Evolutionary conservation across 2,329 filamentous ascomycete genomes (phyloP), one percentile per base, ranked within the genome.

Genomic region (Sarocladiaceae sp.): DNA sequence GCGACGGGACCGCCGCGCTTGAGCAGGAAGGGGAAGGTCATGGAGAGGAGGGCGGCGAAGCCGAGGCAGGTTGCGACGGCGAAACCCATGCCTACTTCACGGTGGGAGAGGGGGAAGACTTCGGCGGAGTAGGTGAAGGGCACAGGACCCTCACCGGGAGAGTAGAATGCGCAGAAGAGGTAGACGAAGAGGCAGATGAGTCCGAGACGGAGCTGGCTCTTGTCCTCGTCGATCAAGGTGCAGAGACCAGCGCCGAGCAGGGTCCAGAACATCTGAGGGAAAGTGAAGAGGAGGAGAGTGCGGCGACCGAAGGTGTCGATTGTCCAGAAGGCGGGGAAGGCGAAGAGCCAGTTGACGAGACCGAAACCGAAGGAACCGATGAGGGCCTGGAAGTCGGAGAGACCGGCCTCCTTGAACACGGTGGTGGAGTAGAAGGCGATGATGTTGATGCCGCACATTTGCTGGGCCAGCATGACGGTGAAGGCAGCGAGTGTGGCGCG

Each of bases 391-490:
- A 78, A 79, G 2, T 75, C 68, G 36, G 55, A 64, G 49, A 82
- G 78, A 15, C 82, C 82, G 5, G 84, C 79, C 2, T 85, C 66
- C 36, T 67, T 60, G 64, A 83, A 83, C 44, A 83, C 73, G 8
- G 82, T 84, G 1, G 81, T 84, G 1, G 80, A 85, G 68, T 90
- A 90, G 66, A 90, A 90, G 1, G 85, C 83, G 54, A 89, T 86
- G 56, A 88, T 87, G 64, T 88, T 88, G 67, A 87, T 69, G 22
- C 65, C 78, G 59, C 83, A 86, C 77, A 87, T 83, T 67, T 87
- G 84, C 66, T 88, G 84, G 2, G 83, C 83, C 64, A 87, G 82
- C 89, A 95, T 95, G 62, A 94, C 88, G 2, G 83, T 84, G 59
- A 85, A 87, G 1, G 88, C 87, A 11, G 89, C 90, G 44, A 87